Evolutionary conservation across 1,284 basidiomycete species (phyloP).

Genomic region (Ustilago nuda): DNA sequence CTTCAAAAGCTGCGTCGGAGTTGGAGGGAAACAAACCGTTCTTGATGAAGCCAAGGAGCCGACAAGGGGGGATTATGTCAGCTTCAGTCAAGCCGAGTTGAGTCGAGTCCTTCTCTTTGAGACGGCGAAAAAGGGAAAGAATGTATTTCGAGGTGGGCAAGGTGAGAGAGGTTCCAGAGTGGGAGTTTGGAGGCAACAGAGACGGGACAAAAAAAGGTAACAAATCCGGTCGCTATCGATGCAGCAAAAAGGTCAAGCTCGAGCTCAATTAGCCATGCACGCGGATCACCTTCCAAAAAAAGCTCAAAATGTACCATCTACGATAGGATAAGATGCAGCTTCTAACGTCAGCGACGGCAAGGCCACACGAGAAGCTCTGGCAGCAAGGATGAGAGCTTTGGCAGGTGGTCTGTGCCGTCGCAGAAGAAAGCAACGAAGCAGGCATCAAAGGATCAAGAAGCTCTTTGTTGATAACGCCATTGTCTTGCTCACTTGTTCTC

Average conservation of each 20-base stretch:
- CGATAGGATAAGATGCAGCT: neutral
- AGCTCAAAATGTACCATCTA: neutral
- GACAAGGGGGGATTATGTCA: no score
- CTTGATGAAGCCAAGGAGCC: no score
- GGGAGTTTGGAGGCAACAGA: slow-evolving; percentile 5
- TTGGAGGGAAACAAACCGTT: no score
- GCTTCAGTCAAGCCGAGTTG: no score
- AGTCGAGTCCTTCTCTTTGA: no score
- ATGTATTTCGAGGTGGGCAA: neutral
- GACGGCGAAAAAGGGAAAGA: no score
- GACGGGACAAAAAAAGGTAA: neutral
- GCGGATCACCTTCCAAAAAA: neutral
- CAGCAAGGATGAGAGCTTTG: slow-evolving; percentile 1
- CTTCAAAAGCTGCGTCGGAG: neutral
- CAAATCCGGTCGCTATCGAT: slow-evolving; percentile 20
- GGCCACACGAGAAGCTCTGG: neutral
- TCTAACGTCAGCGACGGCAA: neutral
- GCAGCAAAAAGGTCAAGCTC: neutral
- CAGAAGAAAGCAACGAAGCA: neutral
- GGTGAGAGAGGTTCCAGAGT: neutral
- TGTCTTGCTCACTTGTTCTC: neutral
- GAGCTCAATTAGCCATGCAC: slow-evolving; percentile 13
- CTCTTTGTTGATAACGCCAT: neutral
- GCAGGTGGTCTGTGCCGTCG: slow-evolving; percentile 10
- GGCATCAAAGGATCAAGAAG: neutral